Conservation (phyloP, 2,329 filamentous ascomycete genomes). For the Verticillium longisporum region DNA sequence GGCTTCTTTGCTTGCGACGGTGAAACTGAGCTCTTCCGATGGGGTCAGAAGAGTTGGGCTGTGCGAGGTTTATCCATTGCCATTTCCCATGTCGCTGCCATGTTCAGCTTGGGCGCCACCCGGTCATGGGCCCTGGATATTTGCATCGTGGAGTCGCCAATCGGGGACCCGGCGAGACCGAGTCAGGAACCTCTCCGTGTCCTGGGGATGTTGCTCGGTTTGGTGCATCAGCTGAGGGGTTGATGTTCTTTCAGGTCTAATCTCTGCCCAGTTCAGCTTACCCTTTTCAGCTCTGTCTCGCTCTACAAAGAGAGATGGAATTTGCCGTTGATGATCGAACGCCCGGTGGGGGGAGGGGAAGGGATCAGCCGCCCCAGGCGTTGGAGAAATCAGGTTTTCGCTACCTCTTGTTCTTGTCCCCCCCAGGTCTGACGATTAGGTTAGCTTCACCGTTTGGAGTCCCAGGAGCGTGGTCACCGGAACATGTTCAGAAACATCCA, state of each 20-base stretch:
- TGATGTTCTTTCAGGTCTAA: background rate
- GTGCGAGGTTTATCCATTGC: background rate
- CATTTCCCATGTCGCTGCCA: background rate
- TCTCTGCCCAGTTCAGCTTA: background rate
- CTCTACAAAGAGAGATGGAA: background rate
- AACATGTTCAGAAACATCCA: background rate
- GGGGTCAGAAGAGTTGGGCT: background rate
- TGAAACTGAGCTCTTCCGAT: background rate
- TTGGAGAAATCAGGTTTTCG: no score
- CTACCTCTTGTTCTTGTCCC: no score
- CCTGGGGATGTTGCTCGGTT: background rate
- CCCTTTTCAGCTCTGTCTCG: background rate
- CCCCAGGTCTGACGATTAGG: no score
- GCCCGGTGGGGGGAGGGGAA: background rate
- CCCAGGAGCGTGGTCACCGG: no score
- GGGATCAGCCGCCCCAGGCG: no score
- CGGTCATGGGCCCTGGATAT: background rate
- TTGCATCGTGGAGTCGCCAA: background rate
- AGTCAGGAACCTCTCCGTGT: background rate
- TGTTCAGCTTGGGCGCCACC: background rate
- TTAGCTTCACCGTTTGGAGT: no score
- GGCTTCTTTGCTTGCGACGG: background rate
- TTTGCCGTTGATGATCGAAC: background rate
- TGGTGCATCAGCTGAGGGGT: background rate
- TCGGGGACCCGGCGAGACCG: background rate